phyloP scores from a whole-genome alignment of 805 yeast genomes.

The Cyberlindnera nakhonratchasimensis region DNA sequence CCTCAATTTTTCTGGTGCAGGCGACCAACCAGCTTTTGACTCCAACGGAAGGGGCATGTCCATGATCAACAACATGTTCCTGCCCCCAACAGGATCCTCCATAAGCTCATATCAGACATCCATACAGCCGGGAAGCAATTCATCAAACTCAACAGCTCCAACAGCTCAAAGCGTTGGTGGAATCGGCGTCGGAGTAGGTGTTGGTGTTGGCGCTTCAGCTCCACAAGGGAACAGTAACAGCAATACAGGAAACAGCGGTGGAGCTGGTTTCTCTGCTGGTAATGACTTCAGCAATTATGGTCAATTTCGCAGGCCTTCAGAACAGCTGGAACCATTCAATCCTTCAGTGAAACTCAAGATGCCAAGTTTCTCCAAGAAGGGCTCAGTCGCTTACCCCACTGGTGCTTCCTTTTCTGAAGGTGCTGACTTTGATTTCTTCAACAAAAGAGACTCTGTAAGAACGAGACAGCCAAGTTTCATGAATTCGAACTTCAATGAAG shows the following conservation, averaged over 20 bases:
- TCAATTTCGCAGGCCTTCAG: constrained; percentile 42
- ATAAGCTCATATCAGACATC: constrained; percentile 3
- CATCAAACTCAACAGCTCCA: neutral
- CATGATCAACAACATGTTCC: constrained; percentile 25
- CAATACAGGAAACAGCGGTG: neutral
- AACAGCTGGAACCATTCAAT: constrained; percentile 47
- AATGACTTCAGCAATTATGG: constrained; percentile 28
- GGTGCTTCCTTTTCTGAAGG: constrained; percentile 3
- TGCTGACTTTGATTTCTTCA: constrained; percentile 24
- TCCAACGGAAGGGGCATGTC: constrained; percentile 27
- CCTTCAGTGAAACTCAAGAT: constrained; percentile 32
- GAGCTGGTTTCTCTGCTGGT: constrained; percentile 6
- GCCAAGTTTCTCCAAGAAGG: constrained; percentile 25
- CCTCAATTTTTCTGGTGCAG: constrained; percentile 10
- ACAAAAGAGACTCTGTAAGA: constrained; percentile 27
- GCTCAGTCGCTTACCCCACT: constrained; percentile 12
- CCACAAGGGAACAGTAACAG: neutral
- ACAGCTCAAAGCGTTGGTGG: no score
- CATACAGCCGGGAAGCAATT: neutral
- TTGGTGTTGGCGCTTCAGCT: no score
- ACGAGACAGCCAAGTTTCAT: constrained; percentile 28
- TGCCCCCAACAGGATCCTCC: constrained; percentile 16
- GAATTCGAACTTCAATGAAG: constrained; percentile 24
- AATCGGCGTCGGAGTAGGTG: no score
- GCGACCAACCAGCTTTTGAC: constrained; percentile 17